A percentile compares a stretch with the other conserved stretches of the same genome.
phyloP scores from a whole-genome alignment of 2,329 filamentous ascomycete species.

The Epichloe elymi region DNA sequence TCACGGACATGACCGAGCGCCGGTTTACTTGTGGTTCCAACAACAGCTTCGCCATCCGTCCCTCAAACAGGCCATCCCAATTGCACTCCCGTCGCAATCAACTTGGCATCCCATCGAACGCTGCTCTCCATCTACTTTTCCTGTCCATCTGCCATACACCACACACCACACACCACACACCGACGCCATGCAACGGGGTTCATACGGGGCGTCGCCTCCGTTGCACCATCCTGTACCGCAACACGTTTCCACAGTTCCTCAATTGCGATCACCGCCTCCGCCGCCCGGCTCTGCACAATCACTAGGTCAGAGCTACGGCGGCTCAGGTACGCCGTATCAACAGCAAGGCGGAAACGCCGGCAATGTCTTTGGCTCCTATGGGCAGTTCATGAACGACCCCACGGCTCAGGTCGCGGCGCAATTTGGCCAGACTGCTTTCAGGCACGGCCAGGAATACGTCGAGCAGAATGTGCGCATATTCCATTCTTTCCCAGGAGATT shows the following conservation, averaged over 20 bases:
- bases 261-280: slow-evolving; percentile 85
- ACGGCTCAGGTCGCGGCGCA: slow-evolving; percentile 91
- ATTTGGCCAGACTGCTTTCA: slow-evolving; percentile 82
- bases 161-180: not conserved
- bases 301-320: slow-evolving; percentile 48
- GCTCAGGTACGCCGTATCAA: slow-evolving; percentile 53
- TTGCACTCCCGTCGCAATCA: no score
- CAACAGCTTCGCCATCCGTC: not conserved
- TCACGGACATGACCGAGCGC: not conserved
- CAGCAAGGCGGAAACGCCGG: slow-evolving; percentile 40
- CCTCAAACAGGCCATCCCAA: no score
- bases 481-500: not conserved
- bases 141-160: not conserved
- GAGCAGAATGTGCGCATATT: slow-evolving; percentile 69
- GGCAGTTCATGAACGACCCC: slow-evolving; percentile 90
- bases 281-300: slow-evolving; percentile 59
- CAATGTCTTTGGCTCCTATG: slow-evolving; percentile 59
- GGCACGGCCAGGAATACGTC: slow-evolving; percentile 84
- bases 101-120: not conserved
- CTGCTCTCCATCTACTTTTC: not conserved
- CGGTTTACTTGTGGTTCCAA: not conserved
- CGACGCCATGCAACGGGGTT: slow-evolving; percentile 64
- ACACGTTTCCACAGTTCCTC: slow-evolving; percentile 94
- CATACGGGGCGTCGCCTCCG: slow-evolving; percentile 79
- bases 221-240: slow-evolving; percentile 96